Evolutionary conservation across 306 rosid genomes (phyloP), one percentile per base, ranked within the genome.

Genomic region (Cicer judaicum): DNA sequence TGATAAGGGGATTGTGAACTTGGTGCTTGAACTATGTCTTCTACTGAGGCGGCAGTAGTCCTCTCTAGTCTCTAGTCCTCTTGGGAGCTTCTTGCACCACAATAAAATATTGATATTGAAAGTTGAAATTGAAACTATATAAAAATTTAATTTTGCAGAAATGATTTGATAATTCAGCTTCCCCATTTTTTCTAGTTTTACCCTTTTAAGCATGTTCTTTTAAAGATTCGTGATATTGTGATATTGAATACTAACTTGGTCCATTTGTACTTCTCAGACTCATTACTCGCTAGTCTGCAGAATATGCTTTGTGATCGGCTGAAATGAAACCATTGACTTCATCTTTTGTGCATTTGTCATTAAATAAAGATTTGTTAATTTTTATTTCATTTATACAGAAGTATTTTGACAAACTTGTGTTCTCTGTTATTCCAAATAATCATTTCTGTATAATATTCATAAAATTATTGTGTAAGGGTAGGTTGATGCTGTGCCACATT

Each of bases 401-500:
- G 6, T 18, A 10, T 18, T 18, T 54, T 18, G 61, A 19, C 13
- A 54, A 54, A 21, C 4, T 54, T 44, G 21, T 76, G 49, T 71
- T 72, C 42, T 15, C 42, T 40, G 60, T 15, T 43, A 19, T 57
- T 79, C 24, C 46, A 47, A 64, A 47, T 48, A 43, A 64, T 55
- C 13, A 9, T 46, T 71, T 67, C 60, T 53, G 61, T 80, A 0
- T 42, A 50, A 34, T 48, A 47, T 57, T 39, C 56, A 11, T 44
- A 38, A 56, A 59, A 56, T 57, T 29, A 13, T 69, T 67, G 70
- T 41, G 15, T 12, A 14, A 14, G 24, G 57, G 61, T 54, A 54
- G 61, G 15, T 18, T 18, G 36, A 18, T 54, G 36, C 12, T 18
- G 11, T 29, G 36, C 36, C 36, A 9, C 13, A 54, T 9, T 5